phyloP scores from a whole-genome alignment of 768 basidiomycete genomes.

The Boletus pseudopeckii region DNA sequence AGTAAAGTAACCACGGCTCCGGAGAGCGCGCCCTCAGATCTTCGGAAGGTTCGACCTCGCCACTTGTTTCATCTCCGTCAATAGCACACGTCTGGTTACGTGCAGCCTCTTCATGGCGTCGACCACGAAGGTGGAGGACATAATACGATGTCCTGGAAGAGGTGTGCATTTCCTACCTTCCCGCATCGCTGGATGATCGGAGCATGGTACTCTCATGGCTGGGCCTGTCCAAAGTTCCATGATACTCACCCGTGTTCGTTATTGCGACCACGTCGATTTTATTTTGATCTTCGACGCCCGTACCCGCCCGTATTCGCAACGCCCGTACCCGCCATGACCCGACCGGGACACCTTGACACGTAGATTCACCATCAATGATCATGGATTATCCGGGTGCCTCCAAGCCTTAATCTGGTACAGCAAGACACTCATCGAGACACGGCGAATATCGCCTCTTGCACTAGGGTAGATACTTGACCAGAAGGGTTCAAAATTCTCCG shows the following conservation, averaged over 20 bases:
- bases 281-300: too few species aligned
- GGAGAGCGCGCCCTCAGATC: not conserved
- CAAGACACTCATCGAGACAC: not conserved
- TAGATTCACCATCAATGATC: not conserved
- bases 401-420: too few species aligned
- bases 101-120: too few species aligned
- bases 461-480: not conserved
- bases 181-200: not conserved
- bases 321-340: not conserved
- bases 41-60: not conserved
- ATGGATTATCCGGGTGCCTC: not conserved
- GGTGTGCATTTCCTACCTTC: not conserved
- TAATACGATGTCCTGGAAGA: too few species aligned
- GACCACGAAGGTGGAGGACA: not conserved
- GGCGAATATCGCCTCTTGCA: too few species aligned
- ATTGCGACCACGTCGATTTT: not conserved
- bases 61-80: too few species aligned
- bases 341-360: not conserved
- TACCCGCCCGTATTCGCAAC: not conserved
- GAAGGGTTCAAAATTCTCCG: too few species aligned
- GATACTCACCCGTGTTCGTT: not conserved
- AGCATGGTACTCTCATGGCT: not conserved
- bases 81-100: too few species aligned
- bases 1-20: not conserved
- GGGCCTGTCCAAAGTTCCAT: not conserved